These are phyloP conservation scores for Wickerhamiella allomyrinae DNA, from an alignment of 805 yeast genomes.

Conservation along the genomic window DNA sequence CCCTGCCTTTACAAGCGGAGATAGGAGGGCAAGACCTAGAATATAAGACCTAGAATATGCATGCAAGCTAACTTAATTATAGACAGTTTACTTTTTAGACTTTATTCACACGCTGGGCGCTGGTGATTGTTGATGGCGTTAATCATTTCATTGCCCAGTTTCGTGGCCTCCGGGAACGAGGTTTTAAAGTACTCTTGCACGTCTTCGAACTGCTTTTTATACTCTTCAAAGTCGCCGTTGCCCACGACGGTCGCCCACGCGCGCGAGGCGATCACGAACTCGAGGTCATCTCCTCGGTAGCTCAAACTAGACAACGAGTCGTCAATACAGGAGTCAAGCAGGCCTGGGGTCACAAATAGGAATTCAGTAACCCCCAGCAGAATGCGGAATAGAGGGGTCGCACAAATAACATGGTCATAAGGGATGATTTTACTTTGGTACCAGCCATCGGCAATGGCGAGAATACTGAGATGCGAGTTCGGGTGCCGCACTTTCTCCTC, in stretches of 20 bases:
- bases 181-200: constrained; percentile 77
- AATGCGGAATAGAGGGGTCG: constrained; percentile 85
- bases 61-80: background rate
- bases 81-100: background rate
- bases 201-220: constrained; percentile 55
- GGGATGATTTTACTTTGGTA: constrained; percentile 71
- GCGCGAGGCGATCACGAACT: constrained; percentile 82
- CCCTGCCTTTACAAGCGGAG: constrained; percentile 78
- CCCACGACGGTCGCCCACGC: constrained; percentile 73
- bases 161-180: constrained; percentile 78
- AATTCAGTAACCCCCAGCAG: constrained; percentile 91
- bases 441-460: constrained; percentile 95
- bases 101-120: background rate
- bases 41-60: background rate
- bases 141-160: constrained; percentile 88
- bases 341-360: constrained; percentile 67
- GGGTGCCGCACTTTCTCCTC: constrained; percentile 38
- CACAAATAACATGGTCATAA: constrained; percentile 91
- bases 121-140: constrained; percentile 18
- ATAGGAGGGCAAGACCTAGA: constrained; percentile 1
- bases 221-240: constrained; percentile 58
- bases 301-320: constrained; percentile 52
- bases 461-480: constrained; percentile 75
- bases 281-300: constrained; percentile 80
- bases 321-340: constrained; percentile 65